A percentile compares a stretch with the other conserved stretches of the same genome.
These are phyloP conservation scores for Torrubiellomyces zombiae DNA, from an alignment of 2,329 filamentous ascomycete genomes.

Conservation along the genomic window DNA sequence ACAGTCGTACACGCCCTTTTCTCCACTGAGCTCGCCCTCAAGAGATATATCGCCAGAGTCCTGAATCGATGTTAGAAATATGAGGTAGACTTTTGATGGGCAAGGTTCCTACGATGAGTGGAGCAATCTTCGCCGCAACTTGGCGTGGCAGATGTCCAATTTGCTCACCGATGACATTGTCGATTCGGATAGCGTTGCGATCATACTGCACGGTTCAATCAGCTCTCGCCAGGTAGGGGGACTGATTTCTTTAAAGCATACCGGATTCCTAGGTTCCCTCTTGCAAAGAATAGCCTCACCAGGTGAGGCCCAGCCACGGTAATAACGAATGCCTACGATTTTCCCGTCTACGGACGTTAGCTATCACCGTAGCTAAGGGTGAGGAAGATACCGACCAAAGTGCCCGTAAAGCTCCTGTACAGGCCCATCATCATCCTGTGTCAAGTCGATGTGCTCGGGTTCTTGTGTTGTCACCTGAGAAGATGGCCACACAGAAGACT, in stretches of 20 bases:
- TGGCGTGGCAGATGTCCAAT: slow-evolving; percentile 62
- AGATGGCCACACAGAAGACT: no score
- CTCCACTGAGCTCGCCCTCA: slow-evolving; percentile 53
- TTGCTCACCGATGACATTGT: slow-evolving; percentile 58
- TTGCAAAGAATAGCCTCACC: slow-evolving; percentile 47
- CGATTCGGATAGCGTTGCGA: slow-evolving; percentile 57
- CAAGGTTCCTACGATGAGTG: slow-evolving; percentile 41
- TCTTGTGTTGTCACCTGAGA: slow-evolving; percentile 11
- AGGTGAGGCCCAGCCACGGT: slow-evolving; percentile 41
- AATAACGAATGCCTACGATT: slow-evolving; percentile 40
- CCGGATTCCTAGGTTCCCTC: slow-evolving; percentile 49
- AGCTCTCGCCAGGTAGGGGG: slow-evolving; percentile 1
- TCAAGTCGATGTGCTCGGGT: slow-evolving; percentile 24
- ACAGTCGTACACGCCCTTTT: slow-evolving; percentile 53
- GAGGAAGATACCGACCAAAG: slow-evolving; percentile 17
- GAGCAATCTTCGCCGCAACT: slow-evolving; percentile 54
- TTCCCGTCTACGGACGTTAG: slow-evolving; percentile 29
- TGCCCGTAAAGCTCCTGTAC: slow-evolving; percentile 29
- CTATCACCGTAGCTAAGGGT: no score
- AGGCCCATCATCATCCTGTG: slow-evolving; percentile 24
- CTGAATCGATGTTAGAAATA: slow-evolving; percentile 9
- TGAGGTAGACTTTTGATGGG: not conserved
- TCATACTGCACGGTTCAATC: slow-evolving; percentile 34
- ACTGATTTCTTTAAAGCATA: slow-evolving; percentile 8
- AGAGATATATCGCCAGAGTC: slow-evolving; percentile 43